Evolutionary conservation across 345 rosid genomes (phyloP), one percentile per base, ranked within the genome.

Genomic region (Cochlearia excelsa): DNA sequence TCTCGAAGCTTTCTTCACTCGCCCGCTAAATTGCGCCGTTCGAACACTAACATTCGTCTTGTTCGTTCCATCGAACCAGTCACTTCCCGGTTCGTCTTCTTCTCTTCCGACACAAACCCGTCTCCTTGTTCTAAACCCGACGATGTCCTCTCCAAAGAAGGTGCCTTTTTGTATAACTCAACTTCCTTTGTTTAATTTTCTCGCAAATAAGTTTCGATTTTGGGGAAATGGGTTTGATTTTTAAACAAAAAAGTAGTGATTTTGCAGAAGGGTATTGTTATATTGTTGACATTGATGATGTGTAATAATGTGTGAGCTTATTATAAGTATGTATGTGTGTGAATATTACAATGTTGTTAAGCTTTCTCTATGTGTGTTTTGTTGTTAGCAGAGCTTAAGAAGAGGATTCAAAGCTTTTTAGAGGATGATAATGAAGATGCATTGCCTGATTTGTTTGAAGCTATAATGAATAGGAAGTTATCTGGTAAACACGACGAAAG

Each of bases 401-500:
- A 30, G 61, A 72, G 74, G 57, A 81, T 88, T 46, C 61, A 68
- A 30, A 79, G 57, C 61, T 79, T 64, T 51, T 55, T 73, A 33
- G 54, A 66, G 23, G 86, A 78, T 28, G 90, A 81, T 7, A 78
- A 88, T 49, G 81, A 61, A 7, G 84, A 78, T 11, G 85, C 81
- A 4, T 51, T 88, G 3, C 94, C 93, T 0, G 65, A 71, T 0
- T 79, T 88, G 7, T 77, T 88, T 7, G 94, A 82, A 63, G 84
- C 73, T 30, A 77, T 88, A 51, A 66, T 82, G 75, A 77, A 48
- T 51, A 76, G 93, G 66, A 85, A 84, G 76, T 57, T 88, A 70
- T 71, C 87, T 0, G 90, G 90, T 33, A 71, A 76, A 57, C 77
- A 81, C 46, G 88, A 79, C 1, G 81, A 86, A 44, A 80, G 84